phyloP scores from a whole-genome alignment of 371 early-diverging fungal species.

The Gilbertella persicaria region DNA sequence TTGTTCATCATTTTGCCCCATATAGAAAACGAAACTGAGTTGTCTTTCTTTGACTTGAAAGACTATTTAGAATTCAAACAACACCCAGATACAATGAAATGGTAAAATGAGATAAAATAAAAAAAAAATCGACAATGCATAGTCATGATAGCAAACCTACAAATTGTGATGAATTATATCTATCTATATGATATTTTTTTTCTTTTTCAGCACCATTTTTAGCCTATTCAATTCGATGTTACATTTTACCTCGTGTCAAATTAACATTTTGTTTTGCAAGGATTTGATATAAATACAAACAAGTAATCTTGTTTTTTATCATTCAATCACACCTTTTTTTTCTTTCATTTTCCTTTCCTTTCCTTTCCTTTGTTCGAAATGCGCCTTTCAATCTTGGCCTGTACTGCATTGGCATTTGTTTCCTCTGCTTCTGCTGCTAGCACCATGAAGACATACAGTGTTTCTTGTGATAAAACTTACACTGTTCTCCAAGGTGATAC shows the following conservation, averaged over 20 bases:
- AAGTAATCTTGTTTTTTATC: neutral
- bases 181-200: neutral
- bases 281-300: conserved; percentile 2
- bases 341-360: conserved; percentile 2
- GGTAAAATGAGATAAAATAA: conserved; percentile 42
- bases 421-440: conserved; percentile 15
- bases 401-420: conserved; percentile 13
- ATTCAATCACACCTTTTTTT: neutral
- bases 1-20: neutral
- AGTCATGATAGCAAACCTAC: neutral
- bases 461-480: conserved; percentile 25
- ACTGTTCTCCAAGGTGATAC: conserved; percentile 28
- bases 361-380: conserved; percentile 10
- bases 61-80: conserved; percentile 71
- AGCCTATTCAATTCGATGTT: conserved; percentile 1
- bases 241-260: conserved; percentile 7
- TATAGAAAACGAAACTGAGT: conserved; percentile 82
- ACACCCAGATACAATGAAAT: conserved; percentile 78
- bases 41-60: conserved; percentile 79
- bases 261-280: neutral
- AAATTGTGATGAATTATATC: no score
- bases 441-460: conserved; percentile 12
- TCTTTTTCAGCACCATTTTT: conserved; percentile 3
- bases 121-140: neutral
- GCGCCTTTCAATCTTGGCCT: conserved; percentile 10